Evolutionary conservation across 495 filamentous ascomycete genomes (phyloP), one percentile per base, ranked within the genome.

Genomic region (Barbatosphaeria neglecta): DNA sequence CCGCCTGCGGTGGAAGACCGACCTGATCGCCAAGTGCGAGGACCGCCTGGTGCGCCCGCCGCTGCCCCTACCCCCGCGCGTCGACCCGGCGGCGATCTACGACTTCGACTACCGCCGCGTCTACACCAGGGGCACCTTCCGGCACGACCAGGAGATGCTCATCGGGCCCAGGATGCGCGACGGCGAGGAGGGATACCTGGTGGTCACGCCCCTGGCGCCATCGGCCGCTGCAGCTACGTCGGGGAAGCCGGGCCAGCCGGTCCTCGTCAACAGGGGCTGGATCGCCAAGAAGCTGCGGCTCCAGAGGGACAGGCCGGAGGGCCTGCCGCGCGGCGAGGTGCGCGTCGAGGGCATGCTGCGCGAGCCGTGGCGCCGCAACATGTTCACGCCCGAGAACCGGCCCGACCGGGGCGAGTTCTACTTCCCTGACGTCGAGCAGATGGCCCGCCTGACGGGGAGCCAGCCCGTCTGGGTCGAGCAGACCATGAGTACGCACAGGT

Each of bases 21-120:
- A 90, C 33, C 69, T 97, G 15, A 82, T 98, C 47, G 88, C 89
- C 43, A 82, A 78, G 51, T 86, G 81, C 67, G 90, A 95, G 68
- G 88, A 96, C 68, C 85, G 90, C 0, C 75, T 98, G 27, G 73
- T 94, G 22, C 82, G 80, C 19, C 72, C 79, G n/a, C 93, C 92
- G 1, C 76, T 98, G 0, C 92, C 93, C 0, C 67, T 98, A 1
- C 92, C 92, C 0, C 81, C 86, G 0, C 73, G 75, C 49, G 69
- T 98, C 52, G 88, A 98, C 61, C 81, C 85, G 0, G 65, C 68
- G 16, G 87, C 82, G 2, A 79, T 97, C 57, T 60, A 74, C 49
- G 87, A 94, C 35, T 98, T 98, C 62, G 90, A 98, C 64, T 95
- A 90, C 71, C 80, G 92, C 22, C 78, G 87, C 37, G 84, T 98